Conservation (phyloP, 108 stramenopile genomes). For the Pinguiococcus pyrenoidosus region DNA sequence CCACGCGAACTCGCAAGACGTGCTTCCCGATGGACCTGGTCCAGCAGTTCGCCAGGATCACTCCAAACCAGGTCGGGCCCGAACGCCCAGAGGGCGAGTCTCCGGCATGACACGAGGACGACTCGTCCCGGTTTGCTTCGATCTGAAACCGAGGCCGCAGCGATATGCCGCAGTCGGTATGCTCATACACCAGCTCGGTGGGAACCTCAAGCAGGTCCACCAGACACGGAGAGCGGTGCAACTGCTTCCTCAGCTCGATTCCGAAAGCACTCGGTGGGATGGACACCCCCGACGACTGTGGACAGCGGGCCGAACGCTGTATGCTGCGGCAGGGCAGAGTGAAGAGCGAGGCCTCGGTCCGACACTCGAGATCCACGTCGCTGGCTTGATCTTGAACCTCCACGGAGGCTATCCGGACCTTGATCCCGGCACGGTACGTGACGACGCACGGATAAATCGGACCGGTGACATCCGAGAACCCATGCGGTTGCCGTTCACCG, state of each 20-base stretch:
- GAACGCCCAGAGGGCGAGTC: too few relatives aligned
- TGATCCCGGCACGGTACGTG: constrained; percentile 32
- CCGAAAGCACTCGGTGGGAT: neutral
- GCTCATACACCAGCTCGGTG: too few relatives aligned
- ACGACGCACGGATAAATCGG: constrained; percentile 35
- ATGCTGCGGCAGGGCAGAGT: neutral
- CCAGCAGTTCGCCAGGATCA: neutral
- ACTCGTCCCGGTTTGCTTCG: too few relatives aligned
- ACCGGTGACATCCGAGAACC: constrained; percentile 9
- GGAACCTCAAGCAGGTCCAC: too few relatives aligned
- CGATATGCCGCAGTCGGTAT: too few relatives aligned
- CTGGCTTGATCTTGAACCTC: neutral
- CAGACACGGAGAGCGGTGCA: neutral
- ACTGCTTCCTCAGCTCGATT: neutral
- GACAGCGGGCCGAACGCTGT: neutral
- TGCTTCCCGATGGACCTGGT: neutral
- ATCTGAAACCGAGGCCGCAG: too few relatives aligned
- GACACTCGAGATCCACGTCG: neutral
- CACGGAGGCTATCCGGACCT: constrained; percentile 31
- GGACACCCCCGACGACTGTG: neutral
- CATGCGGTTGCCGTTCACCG: constrained; percentile 12
- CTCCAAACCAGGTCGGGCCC: neutral
- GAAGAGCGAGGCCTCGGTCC: neutral
- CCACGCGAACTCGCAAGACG: neutral
- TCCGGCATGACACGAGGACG: too few relatives aligned